Evolutionary conservation across 768 basidiomycete species (phyloP).

Genomic region (Termitomyces sp.): DNA sequence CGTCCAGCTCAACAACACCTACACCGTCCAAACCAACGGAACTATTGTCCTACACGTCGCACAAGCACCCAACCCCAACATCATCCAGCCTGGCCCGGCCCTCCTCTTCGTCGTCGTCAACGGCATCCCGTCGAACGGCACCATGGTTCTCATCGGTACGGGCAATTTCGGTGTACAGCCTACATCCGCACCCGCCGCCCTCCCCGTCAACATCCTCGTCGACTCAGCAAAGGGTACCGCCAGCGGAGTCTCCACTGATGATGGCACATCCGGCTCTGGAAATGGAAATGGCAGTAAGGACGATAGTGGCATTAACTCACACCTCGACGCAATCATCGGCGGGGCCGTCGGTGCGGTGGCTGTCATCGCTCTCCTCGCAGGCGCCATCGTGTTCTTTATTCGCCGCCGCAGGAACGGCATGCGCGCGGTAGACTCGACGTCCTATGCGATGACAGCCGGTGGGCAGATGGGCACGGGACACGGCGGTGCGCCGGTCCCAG

Average conservation of each 20-base stretch:
- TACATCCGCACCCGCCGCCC: conserved; percentile 29
- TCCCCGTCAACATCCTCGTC: conserved; percentile 47
- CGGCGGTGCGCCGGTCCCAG: conserved; percentile 14
- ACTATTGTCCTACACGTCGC: conserved; percentile 74
- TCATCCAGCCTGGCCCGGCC: conserved; percentile 88
- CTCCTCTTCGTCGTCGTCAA: conserved; percentile 78
- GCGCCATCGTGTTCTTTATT: conserved; percentile 6
- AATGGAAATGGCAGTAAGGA: neutral
- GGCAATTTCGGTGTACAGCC: conserved; percentile 76
- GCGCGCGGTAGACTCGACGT: conserved; percentile 1
- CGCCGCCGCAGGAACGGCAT: conserved; percentile 35
- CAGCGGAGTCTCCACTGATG: neutral
- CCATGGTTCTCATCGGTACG: conserved; percentile 70
- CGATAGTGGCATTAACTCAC: neutral
- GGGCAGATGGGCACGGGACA: conserved; percentile 23
- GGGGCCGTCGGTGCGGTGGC: conserved; percentile 1
- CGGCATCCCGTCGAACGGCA: conserved; percentile 80
- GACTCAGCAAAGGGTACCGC: neutral
- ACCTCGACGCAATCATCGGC: conserved; percentile 2
- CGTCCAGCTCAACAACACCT: conserved; percentile 81
- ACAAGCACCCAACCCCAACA: conserved; percentile 77
- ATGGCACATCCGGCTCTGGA: neutral
- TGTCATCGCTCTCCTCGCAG: conserved; percentile 1
- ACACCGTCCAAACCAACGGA: conserved; percentile 73
- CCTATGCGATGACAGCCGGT: conserved; percentile 14